Evolutionary conservation across 2,329 filamentous ascomycete species (phyloP).

Genomic region (Scortechinia acanthostroma): DNA sequence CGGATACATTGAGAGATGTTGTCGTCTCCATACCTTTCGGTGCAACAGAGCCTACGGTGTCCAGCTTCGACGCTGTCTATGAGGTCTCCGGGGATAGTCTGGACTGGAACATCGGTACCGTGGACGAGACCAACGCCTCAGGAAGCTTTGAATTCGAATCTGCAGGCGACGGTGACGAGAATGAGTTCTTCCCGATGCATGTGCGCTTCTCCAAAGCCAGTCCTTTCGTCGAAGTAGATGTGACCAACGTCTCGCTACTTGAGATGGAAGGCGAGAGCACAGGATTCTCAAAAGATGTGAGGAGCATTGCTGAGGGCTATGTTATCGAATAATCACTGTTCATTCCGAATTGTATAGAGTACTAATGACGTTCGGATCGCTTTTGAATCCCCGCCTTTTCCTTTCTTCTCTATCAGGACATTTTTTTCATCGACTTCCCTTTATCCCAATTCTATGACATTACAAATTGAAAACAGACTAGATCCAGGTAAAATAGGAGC

Average conservation of each 20-base stretch:
- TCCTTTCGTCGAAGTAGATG: constrained; percentile 88
- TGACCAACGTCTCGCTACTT: constrained; percentile 41
- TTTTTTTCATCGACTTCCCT: too few relatives aligned
- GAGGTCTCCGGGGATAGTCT: constrained; percentile 87
- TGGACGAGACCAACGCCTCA: constrained; percentile 74
- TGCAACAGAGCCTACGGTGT: constrained; percentile 77
- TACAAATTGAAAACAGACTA: too few relatives aligned
- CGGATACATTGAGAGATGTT: constrained; percentile 75
- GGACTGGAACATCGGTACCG: constrained; percentile 85
- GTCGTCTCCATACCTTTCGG: constrained; percentile 81
- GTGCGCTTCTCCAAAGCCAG: constrained; percentile 79
- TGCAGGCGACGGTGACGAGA: constrained; percentile 76
- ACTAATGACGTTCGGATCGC: constrained; percentile 22
- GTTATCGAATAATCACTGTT: constrained; percentile 31
- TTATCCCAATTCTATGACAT: too few relatives aligned
- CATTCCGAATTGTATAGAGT: constrained; percentile 16
- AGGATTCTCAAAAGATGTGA: constrained; percentile 32
- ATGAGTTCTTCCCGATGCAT: constrained; percentile 96
- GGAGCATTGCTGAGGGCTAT: constrained; percentile 30
- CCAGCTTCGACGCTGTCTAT: constrained; percentile 89
- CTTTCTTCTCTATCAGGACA: background rate
- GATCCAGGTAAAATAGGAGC: too few relatives aligned
- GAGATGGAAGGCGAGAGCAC: constrained; percentile 32
- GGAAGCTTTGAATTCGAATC: constrained; percentile 89
- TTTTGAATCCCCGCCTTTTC: background rate